Base-by-base conservation (phyloP, 2,329 filamentous ascomycete genomes). In the Penicillium fuscoglaucum region DNA sequence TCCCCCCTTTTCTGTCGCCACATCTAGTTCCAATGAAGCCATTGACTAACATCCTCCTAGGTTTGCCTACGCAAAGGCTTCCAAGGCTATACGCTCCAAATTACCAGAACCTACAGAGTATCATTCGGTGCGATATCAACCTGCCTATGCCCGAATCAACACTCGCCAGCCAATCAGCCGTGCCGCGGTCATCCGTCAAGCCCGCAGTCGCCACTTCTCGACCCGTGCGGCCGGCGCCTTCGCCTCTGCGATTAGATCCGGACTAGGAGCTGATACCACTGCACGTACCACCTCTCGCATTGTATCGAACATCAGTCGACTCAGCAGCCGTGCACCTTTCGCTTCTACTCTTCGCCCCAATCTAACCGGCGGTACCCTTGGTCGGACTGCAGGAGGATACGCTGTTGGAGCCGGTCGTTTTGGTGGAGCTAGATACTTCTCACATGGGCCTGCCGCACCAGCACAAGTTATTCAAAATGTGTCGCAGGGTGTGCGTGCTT, bases 381-480 rank as follows among this genome's bases (percentile, higher is more conserved):
- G 90, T 35, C 87, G 93, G 57, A 91, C 90, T 40, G 90, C 93
- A 8, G 92, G 93, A 64, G 95, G 95, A n/a, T 99, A 99, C 63
- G 78, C 90, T 40, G 78, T 83, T 56, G 90, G 90, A 31, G 85
- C 87, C 50, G 88, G 88, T 33, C 83, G 87, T 47, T 74, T 85
- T 58, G 87, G 90, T 65, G 90, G 89, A 45, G 86, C 87, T 26
- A 85, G 93, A 65, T 93, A 93, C 79, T 98, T 98, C 78, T 96
- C 91, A 1, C 93, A 97, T 77, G 85, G 87, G 0, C 91, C 93
- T 1, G 89, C 90, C 10, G 86, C 88, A 8, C 92, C 91, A 40
- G 91, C 93, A 1, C 91, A 98, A 74, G 91, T 98, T 47, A 85
- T 98, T 52, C 90, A 95, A 74, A 96, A 96, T 76, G 93, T 97